Percentiles rank a stretch among this genome's conserved stretches.
Conservation (phyloP, 2,329 filamentous ascomycete species). For the Sordariomycetes sp. region DNA sequence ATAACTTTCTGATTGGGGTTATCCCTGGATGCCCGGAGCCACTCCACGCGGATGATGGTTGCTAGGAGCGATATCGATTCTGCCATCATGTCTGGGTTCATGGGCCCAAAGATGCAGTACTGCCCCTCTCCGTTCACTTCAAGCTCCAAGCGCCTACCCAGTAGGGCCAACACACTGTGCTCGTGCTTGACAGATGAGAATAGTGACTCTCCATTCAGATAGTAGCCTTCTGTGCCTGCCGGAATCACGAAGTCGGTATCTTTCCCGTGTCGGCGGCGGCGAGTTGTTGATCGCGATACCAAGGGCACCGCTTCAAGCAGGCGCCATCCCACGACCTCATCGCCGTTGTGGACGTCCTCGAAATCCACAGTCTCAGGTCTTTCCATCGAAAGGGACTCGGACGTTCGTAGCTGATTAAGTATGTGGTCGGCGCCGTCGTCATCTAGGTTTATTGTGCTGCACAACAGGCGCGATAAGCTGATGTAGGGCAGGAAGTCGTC, state of each 20-base stretch:
- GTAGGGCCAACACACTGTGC: slow-evolving; percentile 71
- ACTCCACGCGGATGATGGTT: slow-evolving; percentile 52
- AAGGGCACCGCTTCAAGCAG: too few species aligned
- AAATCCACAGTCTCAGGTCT: too few species aligned
- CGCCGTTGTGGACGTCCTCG: too few species aligned
- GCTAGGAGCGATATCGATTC: slow-evolving; percentile 70
- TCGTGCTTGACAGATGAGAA: slow-evolving; percentile 71
- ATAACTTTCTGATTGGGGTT: slow-evolving; percentile 15
- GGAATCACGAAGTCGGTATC: too few species aligned
- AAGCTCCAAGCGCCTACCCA: slow-evolving; percentile 68
- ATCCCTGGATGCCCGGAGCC: slow-evolving; percentile 22
- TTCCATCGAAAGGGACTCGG: too few species aligned
- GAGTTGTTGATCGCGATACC: too few species aligned
- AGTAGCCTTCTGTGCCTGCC: too few species aligned
- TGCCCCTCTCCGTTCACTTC: slow-evolving; percentile 49
- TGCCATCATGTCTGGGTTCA: slow-evolving; percentile 53
- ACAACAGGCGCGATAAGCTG: slow-evolving; percentile 58
- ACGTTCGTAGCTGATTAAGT: slow-evolving; percentile 55
- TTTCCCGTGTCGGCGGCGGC: too few species aligned
- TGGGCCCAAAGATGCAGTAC: slow-evolving; percentile 39
- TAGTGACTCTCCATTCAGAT: too few species aligned
- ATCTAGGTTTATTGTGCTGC: slow-evolving; percentile 19
- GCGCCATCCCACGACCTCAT: too few species aligned
- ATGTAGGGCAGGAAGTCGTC: slow-evolving; percentile 78
- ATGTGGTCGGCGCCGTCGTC: slow-evolving; percentile 39